Evolutionary conservation across 108 stramenopile genomes (phyloP).

Genomic region (Nitzschia palea): DNA sequence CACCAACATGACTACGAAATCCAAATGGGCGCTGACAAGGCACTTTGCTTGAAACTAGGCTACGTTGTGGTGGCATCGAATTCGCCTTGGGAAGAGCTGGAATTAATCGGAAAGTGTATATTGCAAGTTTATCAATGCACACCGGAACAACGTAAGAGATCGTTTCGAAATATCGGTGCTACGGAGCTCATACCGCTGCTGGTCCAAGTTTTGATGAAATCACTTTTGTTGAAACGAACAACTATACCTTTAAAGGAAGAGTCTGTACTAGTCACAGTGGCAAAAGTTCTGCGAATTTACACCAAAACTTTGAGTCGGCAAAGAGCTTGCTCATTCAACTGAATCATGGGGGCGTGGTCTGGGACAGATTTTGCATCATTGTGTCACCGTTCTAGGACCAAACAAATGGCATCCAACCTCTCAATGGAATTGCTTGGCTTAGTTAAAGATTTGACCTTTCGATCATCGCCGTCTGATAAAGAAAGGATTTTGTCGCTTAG

Average conservation of each 20-base stretch:
- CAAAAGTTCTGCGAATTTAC: constrained; percentile 26
- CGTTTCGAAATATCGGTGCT: constrained; percentile 37
- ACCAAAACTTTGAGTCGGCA: constrained; percentile 36
- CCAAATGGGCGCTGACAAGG: constrained; percentile 29
- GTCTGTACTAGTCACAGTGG: constrained; percentile 6
- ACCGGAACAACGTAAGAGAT: constrained; percentile 20
- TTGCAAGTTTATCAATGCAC: constrained; percentile 31
- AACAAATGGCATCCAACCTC: background rate
- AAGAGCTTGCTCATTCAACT: constrained; percentile 21
- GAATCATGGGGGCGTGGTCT: constrained; percentile 17
- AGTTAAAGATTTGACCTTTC: constrained; percentile 46
- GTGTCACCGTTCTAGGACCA: background rate
- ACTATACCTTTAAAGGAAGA: background rate
- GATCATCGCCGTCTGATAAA: constrained; percentile 30
- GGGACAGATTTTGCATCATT: constrained; percentile 9
- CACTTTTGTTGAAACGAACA: background rate
- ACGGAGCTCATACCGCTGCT: constrained; percentile 40
- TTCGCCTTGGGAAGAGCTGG: constrained; percentile 11
- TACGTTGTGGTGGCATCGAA: constrained; percentile 14
- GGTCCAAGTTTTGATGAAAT: constrained; percentile 21
- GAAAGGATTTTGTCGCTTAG: constrained; percentile 5
- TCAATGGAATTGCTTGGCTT: constrained; percentile 26
- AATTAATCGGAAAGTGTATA: constrained; percentile 28
- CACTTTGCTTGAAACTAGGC: constrained; percentile 42
- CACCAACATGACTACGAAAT: constrained; percentile 42